phyloP scores from a whole-genome alignment of 2,329 filamentous ascomycete species.

The Harringtonia lauricola region DNA sequence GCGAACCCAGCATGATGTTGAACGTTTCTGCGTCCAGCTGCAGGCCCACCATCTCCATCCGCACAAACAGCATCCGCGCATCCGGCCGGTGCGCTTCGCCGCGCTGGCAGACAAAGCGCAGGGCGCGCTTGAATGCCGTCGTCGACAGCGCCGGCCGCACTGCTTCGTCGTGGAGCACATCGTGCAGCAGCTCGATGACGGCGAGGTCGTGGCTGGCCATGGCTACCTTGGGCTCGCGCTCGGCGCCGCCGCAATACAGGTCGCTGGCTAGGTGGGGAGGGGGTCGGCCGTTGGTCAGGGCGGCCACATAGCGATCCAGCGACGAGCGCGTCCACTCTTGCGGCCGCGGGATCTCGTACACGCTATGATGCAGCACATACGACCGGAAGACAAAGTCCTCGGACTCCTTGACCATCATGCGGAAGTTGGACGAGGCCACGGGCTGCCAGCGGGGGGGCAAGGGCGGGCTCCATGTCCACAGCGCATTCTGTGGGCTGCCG shows the following conservation, averaged over 20 bases:
- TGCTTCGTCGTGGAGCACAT: constrained; percentile 25
- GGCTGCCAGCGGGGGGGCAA: constrained; percentile 5
- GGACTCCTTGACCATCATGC: neutral
- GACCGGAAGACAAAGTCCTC: constrained; percentile 8
- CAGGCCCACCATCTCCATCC: constrained; percentile 25
- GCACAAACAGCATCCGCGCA: constrained; percentile 22
- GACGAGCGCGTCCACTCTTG: constrained; percentile 27
- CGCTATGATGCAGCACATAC: constrained; percentile 16
- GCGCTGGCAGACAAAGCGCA: constrained; percentile 26
- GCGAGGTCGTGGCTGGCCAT: constrained; percentile 22
- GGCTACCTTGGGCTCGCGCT: neutral
- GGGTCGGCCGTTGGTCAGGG: constrained; percentile 27
- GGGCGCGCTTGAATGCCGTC: constrained; percentile 30
- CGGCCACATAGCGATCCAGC: constrained; percentile 30
- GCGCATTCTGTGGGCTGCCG: no score
- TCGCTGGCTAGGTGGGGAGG: constrained; percentile 19
- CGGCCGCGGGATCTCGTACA: constrained; percentile 28
- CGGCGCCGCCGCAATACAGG: constrained; percentile 19
- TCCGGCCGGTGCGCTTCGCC: constrained; percentile 17
- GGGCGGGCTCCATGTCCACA: no score
- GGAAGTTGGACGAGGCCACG: constrained; percentile 4
- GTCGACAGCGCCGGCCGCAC: constrained; percentile 24
- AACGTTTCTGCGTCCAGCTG: constrained; percentile 33
- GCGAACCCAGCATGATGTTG: constrained; percentile 34
- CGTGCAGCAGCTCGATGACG: constrained; percentile 25